Evolutionary conservation across 257 asterid genomes (phyloP).

Genomic region (Cruciata laevipes): DNA sequence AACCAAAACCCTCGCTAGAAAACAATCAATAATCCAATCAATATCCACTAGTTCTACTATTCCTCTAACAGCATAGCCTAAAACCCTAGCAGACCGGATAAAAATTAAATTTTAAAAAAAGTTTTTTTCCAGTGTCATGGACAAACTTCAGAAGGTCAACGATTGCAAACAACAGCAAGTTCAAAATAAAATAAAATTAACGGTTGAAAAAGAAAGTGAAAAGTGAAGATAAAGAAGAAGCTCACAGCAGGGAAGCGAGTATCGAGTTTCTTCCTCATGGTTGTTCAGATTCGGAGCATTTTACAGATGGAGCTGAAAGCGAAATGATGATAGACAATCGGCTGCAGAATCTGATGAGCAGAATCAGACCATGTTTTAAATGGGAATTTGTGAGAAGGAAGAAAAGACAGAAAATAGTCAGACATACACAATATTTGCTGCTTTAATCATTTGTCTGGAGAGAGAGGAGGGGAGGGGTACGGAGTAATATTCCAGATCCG

Average conservation of each 20-base stretch:
- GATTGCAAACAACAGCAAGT: background rate
- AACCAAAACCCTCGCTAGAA: slow-evolving; percentile 5
- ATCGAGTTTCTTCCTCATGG: slow-evolving; percentile 70
- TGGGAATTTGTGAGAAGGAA: background rate
- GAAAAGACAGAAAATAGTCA: background rate
- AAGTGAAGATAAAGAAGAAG: background rate
- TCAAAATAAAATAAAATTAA: background rate
- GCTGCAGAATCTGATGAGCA: slow-evolving; percentile 2
- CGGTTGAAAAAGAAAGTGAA: background rate
- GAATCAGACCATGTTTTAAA: slow-evolving; percentile 1
- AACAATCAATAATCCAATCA: background rate
- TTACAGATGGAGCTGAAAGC: background rate
- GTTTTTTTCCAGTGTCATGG: background rate
- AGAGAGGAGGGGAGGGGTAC: background rate
- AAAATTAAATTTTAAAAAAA: background rate
- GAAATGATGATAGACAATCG: background rate
- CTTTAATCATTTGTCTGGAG: background rate
- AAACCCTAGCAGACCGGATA: background rate
- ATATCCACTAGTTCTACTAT: background rate
- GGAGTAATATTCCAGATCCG: slow-evolving; percentile 12
- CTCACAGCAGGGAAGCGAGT: slow-evolving; percentile 78
- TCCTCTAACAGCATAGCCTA: background rate
- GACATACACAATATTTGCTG: background rate
- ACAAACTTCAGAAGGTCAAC: background rate
- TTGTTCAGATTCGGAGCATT: slow-evolving; percentile 11